Base-by-base conservation (phyloP, 768 basidiomycete genomes). In the Leccinum barrowsii region DNA sequence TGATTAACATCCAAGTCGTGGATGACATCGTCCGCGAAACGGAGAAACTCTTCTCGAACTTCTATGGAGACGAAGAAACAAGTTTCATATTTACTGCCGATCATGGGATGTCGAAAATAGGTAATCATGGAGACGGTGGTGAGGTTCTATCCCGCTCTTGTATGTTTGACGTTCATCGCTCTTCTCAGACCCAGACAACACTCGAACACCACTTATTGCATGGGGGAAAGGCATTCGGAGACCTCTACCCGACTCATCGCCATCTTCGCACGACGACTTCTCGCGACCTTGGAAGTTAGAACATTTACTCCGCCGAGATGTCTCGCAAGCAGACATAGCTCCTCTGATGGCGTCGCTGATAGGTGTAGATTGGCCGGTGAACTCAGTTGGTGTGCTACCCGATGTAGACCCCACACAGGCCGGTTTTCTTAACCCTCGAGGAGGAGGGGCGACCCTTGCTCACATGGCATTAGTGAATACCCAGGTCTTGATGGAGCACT, bases 121-220 rank as follows among this genome's bases (percentile, higher is more conserved):
- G 92, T 12, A 94, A 93, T 66, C 92, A 94, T 58, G 92, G 92
- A 4, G 92, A 94, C 60, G 92, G 92, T 37, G 85, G 90, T 89
- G 66, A 68, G 77, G 70, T 54, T 47, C 50, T 7, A 51, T 52
- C 46, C n/a, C 19, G 28, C 50, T 37, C 47, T 37, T 8, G 28
- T 54, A 52, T 50, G 52, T 46, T 48, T 30, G 34, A 19, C 19
- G 35, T 56, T 62, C 60, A 64, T 11, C 47, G n/a, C n/a, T 26
- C 30, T 46, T 42, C 50, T 12, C 58, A 92, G 90, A 93, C 65
- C 92, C 92, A 0, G 92, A 94, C 67, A 92, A 89, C 64, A 93
- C 92, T 6, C 83, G 90, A 47, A 94, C 92, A 2, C 92, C 92
- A 17, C 78, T 92, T 6, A 78, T 94, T 21, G 85, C 82, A 2